These are phyloP conservation scores for Spongiforma sp. DNA, from an alignment of 1,284 basidiomycete genomes.

Conservation along the genomic window DNA sequence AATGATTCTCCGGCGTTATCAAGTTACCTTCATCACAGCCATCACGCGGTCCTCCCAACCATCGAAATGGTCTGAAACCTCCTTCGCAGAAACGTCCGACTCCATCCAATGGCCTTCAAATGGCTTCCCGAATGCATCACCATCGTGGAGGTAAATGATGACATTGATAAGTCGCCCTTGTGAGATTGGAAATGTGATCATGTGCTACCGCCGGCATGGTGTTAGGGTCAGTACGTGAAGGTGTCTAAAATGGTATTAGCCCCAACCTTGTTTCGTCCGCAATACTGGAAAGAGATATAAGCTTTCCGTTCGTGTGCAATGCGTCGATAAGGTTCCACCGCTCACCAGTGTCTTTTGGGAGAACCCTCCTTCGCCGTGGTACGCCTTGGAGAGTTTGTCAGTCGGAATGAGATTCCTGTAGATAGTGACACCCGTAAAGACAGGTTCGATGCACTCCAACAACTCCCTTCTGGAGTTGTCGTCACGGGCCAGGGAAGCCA, in stretches of 20 bases:
- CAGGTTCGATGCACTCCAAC: constrained; percentile 18
- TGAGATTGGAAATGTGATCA: constrained; percentile 47
- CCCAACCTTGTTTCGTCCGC: constrained; percentile 48
- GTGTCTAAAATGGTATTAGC: constrained; percentile 8
- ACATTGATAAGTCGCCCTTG: constrained; percentile 49
- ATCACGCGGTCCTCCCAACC: constrained; percentile 49
- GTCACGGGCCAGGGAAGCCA: constrained; percentile 13
- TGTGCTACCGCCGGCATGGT: constrained; percentile 38
- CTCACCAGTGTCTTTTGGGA: constrained; percentile 42
- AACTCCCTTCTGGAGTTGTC: constrained; percentile 8
- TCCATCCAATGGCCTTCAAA: constrained; percentile 43
- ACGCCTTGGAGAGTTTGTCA: constrained; percentile 17
- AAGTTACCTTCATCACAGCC: constrained; percentile 44
- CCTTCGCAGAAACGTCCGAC: constrained; percentile 35
- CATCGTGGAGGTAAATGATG: constrained; percentile 42
- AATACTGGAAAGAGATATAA: constrained; percentile 39
- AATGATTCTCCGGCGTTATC: too few species aligned
- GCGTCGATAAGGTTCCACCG: neutral
- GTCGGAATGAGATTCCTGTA: constrained; percentile 22
- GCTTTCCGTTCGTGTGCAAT: neutral
- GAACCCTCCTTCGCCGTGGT: constrained; percentile 43
- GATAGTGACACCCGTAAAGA: constrained; percentile 27
- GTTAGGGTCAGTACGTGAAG: neutral
- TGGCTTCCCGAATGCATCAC: constrained; percentile 40
- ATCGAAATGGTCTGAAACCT: constrained; percentile 37